Percentiles rank a stretch among this genome's conserved stretches.
phyloP scores from a whole-genome alignment of 345 rosid genomes.

The Citrus maxima region DNA sequence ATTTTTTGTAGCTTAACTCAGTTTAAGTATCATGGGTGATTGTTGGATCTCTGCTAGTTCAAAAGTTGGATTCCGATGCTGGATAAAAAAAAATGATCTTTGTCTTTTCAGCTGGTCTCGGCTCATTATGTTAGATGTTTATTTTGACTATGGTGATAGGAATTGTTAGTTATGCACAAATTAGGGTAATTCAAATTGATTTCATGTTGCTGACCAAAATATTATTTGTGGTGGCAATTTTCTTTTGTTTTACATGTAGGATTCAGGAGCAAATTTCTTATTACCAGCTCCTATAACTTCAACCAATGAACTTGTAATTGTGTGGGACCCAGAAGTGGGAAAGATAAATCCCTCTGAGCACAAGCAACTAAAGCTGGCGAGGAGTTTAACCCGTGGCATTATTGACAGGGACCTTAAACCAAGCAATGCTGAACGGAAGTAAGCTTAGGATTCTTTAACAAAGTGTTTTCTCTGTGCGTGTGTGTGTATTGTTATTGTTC shows the following conservation, averaged over 20 bases:
- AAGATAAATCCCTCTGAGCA: slow-evolving; percentile 94
- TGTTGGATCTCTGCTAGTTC: background rate
- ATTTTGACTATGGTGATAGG: background rate
- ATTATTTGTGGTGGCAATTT: background rate
- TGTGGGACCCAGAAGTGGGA: slow-evolving; percentile 96
- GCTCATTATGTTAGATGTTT: slow-evolving; percentile 6
- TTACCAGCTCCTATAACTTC: slow-evolving; percentile 83
- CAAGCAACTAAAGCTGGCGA: slow-evolving; percentile 94
- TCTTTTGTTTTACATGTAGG: slow-evolving; percentile 43
- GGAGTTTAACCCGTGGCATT: slow-evolving; percentile 94
- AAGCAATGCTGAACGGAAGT: slow-evolving; percentile 76
- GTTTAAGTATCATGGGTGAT: background rate
- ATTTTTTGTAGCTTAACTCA: background rate
- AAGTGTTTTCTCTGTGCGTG: too few species aligned
- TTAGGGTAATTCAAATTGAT: background rate
- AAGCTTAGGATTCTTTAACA: slow-evolving; percentile 30
- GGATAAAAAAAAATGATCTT: background rate
- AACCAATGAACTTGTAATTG: slow-evolving; percentile 87
- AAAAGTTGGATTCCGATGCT: background rate
- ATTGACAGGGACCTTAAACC: slow-evolving; percentile 99
- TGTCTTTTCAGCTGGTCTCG: background rate
- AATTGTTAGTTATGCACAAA: background rate
- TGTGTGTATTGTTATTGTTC: background rate
- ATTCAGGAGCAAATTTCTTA: slow-evolving; percentile 84
- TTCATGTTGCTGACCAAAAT: background rate